Evolutionary conservation across 2,329 filamentous ascomycete species (phyloP).

Genomic region (Thielaviopsis punctulata): DNA sequence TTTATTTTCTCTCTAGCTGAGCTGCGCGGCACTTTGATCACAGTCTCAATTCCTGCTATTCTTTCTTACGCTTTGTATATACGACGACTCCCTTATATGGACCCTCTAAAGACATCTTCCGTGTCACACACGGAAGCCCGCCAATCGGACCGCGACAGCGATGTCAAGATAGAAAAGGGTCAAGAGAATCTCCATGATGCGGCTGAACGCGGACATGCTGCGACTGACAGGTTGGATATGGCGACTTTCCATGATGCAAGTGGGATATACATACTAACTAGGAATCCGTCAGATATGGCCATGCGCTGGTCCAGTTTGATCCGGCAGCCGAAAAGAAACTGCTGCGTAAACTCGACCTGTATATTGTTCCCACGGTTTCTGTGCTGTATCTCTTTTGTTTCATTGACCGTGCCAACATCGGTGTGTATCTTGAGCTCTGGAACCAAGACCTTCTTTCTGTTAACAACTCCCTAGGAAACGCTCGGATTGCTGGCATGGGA

Average conservation of each 20-base stretch:
- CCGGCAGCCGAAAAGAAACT: constrained; percentile 38
- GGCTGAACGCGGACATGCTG: constrained; percentile 27
- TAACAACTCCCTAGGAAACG: constrained; percentile 37
- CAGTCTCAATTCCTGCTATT: no score
- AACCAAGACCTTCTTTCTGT: neutral
- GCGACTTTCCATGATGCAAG: no score
- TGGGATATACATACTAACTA: no score
- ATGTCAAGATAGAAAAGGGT: neutral
- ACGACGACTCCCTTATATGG: no score
- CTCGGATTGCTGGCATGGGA: constrained; percentile 46
- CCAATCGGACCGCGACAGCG: neutral
- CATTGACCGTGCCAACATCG: constrained; percentile 59
- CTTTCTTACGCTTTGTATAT: no score
- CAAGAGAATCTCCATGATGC: constrained; percentile 14
- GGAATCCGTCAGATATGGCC: constrained; percentile 33
- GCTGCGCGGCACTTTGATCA: no score
- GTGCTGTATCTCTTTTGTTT: constrained; percentile 57
- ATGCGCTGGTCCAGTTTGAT: constrained; percentile 36
- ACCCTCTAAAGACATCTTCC: no score
- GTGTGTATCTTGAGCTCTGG: constrained; percentile 22
- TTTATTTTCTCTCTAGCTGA: no score
- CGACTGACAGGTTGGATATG: constrained; percentile 29
- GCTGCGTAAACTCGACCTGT: constrained; percentile 46
- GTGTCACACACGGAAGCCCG: neutral
- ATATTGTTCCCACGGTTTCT: constrained; percentile 47